Evolutionary conservation across 306 rosid species (phyloP).

Genomic region (Oemleria cerasiformis): DNA sequence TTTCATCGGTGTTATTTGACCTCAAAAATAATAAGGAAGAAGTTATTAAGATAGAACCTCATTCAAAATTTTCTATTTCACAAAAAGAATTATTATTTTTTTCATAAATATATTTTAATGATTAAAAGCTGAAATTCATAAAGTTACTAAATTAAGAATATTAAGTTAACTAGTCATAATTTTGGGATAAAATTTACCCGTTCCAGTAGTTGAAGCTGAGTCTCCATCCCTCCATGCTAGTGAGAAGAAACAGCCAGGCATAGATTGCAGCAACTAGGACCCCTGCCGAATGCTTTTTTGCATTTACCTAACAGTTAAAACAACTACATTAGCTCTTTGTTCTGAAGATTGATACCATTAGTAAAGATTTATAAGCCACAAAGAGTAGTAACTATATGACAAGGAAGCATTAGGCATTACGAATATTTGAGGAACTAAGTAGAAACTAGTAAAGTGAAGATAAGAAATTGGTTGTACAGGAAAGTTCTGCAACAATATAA

Average conservation of each 20-base stretch:
- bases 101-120: background rate
- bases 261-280: constrained; percentile 29
- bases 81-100: background rate
- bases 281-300: constrained; percentile 15
- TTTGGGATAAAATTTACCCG: constrained; percentile 25
- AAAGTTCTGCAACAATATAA: too few relatives aligned
- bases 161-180: background rate
- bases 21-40: background rate
- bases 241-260: constrained; percentile 39
- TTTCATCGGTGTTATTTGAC: background rate
- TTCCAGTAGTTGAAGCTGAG: constrained; percentile 29
- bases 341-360: background rate
- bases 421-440: background rate
- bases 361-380: background rate
- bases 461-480: background rate
- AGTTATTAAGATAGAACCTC: background rate
- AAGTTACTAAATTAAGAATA: background rate
- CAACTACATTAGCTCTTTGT: background rate
- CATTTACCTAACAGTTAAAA: constrained; percentile 14
- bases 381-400: background rate
- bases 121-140: background rate
- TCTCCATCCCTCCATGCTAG: constrained; percentile 28
- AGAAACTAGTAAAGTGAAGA: background rate
- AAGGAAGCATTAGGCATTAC: background rate
- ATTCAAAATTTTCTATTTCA: background rate